Evolutionary conservation across 2,329 filamentous ascomycete genomes (phyloP), one percentile per base, ranked within the genome.

Genomic region (Cercospora berteroae): DNA sequence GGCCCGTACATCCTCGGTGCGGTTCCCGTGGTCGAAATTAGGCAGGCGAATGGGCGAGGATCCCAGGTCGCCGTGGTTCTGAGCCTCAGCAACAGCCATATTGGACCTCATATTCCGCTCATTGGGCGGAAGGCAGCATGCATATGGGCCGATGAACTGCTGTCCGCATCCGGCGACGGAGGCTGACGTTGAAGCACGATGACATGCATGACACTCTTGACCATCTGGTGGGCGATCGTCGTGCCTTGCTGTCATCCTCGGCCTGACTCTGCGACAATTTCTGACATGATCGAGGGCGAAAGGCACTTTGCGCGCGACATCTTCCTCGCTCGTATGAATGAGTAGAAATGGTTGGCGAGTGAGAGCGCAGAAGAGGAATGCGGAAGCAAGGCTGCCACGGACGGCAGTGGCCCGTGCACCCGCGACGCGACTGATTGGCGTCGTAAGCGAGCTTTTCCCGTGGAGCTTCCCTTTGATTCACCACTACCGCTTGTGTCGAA

Each of bases 91-190:
- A 25, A n/a, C 48, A 55, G 44, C 60, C 48, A 50, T 52, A 50
- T 39, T 52, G 60, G 39, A 63, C 18, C 48, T 66, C 55, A 67
- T 29, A 55, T 42, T 59, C 62, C 59, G 55, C 58, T 64, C 66
- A 60, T 29, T 60, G 66, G 63, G 44, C 61, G 65, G 62, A 60
- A 50, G 63, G 66, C 25, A 66, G 42, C 39, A 18, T 65, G 68
- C 65, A 66, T 59, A 48, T 61, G 52, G 50, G 63, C 64, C 61
- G 67, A 36, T 60, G 65, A 72, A 72, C 68, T 70, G 64, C 68
- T 70, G 70, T 65, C 36, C 58, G 63, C 63, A 67, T 63, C 68
- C 68, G 67, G 50, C 10, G 27, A 57, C 23, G n/a, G 27, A 33
- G 55, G 67, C 29, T 65, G 64, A 67, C 64, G 52, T 58, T 66